Conservation (phyloP, 352 stramenopile genomes). For the Phytophthora multivora region DNA sequence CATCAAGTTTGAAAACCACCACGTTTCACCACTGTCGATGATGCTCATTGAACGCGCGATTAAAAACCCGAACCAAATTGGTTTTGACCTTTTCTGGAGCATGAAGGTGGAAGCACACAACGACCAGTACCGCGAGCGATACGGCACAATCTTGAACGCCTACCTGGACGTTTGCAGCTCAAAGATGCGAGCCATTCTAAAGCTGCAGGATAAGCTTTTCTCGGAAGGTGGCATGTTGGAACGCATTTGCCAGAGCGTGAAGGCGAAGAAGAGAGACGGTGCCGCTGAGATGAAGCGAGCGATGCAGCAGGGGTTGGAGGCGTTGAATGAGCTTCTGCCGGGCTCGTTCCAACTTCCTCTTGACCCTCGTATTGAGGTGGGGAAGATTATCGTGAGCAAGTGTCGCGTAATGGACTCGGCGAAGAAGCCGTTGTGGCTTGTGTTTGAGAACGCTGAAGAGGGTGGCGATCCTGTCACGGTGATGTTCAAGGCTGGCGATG, state of each 20-base stretch:
- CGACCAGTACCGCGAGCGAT: conserved; percentile 77
- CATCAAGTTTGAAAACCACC: conserved; percentile 90
- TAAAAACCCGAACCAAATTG: conserved; percentile 88
- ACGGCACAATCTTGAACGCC: conserved; percentile 80
- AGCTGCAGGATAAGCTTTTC: conserved; percentile 90
- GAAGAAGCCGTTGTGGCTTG: conserved; percentile 90
- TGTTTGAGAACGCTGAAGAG: conserved; percentile 89
- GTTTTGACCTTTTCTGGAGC: conserved; percentile 90
- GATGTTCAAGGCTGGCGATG: conserved; percentile 95
- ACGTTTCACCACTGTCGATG: conserved; percentile 74
- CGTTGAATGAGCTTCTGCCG: conserved; percentile 85
- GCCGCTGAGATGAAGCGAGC: conserved; percentile 82
- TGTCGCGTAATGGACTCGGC: conserved; percentile 91
- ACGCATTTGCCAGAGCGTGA: conserved; percentile 83
- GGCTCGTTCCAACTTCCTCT: conserved; percentile 88
- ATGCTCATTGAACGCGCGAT: conserved; percentile 89
- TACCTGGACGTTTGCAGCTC: conserved; percentile 87
- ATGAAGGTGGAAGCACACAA: conserved; percentile 91
- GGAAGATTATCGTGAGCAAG: conserved; percentile 85
- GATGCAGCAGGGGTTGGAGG: conserved; percentile 79
- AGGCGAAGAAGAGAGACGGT: conserved; percentile 83
- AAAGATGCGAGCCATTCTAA: conserved; percentile 92
- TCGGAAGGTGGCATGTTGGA: conserved; percentile 79
- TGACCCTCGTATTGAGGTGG: conserved; percentile 83
- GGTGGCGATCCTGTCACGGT: conserved; percentile 80